Evolutionary conservation across 345 rosid species (phyloP), one percentile per base, ranked within the genome.

Genomic region (Trapa incisa): DNA sequence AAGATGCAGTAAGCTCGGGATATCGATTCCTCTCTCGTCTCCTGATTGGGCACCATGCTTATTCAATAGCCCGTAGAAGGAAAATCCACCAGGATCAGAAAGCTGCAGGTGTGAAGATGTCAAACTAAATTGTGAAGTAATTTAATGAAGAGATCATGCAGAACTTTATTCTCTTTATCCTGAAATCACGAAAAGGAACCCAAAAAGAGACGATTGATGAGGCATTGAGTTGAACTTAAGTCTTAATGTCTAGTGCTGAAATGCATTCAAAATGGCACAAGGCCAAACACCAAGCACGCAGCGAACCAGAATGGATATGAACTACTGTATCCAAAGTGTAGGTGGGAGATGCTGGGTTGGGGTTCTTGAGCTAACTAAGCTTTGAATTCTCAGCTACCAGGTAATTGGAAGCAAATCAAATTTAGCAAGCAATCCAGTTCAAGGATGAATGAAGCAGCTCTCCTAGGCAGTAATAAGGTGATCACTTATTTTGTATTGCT

Each of bases 401-500:
- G 53, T 11, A 47, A 47, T 47, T 47, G 53, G 53, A 47, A 47
- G 53, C 53, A 47, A 11, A 47, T 3, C 16, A 47, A 47, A 47
- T 47, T 47, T 11, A 22, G 29, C 29, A 50, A 50, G 1, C 56
- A 16, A 58, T 58, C 63, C 11, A 2, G 38, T 58, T 32, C 63
- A 11, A 1, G 11, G 48, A 58, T 58, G 38, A 12, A 32, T 14
- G 16, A 58, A 6, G 8, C 1, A 6, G 7, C 2, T 32, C 9
- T 32, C 63, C 63, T 32, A 13, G 48, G 8, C 48, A 45, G 12
- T 13, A 45, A 45, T 45, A 11, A 45, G 2, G 7, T 4, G 32
- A 58, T 58, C 38, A 11, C 63, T 58, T 32, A 90, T 76, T 86
- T 89, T 64, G 66, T 89, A 80, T 79, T 88, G 81, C 82, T 76